phyloP scores from a whole-genome alignment of 1,284 basidiomycete species.

The Quambalaria eucalypti region DNA sequence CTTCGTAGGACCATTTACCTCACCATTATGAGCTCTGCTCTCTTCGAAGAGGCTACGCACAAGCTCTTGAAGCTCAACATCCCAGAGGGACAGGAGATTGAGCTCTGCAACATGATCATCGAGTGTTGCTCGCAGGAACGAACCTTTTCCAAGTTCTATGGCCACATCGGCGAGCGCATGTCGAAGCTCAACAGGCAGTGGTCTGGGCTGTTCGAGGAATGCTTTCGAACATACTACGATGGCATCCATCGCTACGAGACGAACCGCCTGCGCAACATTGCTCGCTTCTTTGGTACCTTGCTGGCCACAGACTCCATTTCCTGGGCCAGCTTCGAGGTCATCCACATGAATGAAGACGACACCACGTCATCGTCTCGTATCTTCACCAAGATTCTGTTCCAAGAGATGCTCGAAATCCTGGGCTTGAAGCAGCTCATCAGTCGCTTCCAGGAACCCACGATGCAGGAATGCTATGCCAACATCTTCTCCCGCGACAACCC shows the following conservation, averaged over 20 bases:
- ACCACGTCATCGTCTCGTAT: conserved; percentile 93
- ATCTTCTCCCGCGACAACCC: conserved; percentile 96
- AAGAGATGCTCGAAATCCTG: conserved; percentile 86
- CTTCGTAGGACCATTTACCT: conserved; percentile 87
- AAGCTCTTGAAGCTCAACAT: conserved; percentile 90
- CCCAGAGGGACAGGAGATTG: conserved; percentile 86
- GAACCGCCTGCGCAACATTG: conserved; percentile 92
- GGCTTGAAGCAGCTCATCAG: conserved; percentile 71
- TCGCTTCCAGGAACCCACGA: conserved; percentile 58
- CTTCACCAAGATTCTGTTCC: conserved; percentile 92
- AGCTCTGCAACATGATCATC: conserved; percentile 95
- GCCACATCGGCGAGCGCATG: conserved; percentile 88
- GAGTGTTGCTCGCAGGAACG: conserved; percentile 99
- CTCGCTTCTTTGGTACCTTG: conserved; percentile 87
- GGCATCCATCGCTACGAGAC: conserved; percentile 98
- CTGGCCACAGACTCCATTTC: conserved; percentile 67
- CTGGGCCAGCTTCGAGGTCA: conserved; percentile 73
- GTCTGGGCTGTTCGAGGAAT: conserved; percentile 78
- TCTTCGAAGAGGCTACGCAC: conserved; percentile 96
- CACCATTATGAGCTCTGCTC: conserved; percentile 70
- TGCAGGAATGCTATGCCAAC: conserved; percentile 63
- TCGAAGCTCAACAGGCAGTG: conserved; percentile 89
- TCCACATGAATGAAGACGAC: conserved; percentile 94
- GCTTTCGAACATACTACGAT: conserved; percentile 82
- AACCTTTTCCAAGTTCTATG: conserved; percentile 91